phyloP scores from a whole-genome alignment of 2,329 filamentous ascomycete species.

The Neocucurbitaria cava region DNA sequence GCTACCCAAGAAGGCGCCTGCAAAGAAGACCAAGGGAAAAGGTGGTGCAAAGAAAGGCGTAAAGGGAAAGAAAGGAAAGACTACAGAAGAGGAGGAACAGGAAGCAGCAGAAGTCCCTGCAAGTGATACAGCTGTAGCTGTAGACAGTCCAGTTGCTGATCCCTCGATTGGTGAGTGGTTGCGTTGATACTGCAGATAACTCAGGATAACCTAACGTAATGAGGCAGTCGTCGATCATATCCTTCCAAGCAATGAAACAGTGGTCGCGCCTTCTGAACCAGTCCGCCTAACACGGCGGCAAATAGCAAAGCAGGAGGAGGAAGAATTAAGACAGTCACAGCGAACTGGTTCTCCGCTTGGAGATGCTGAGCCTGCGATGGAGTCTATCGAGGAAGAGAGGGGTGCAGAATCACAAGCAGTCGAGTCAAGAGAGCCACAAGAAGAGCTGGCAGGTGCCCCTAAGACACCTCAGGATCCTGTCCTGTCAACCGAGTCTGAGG shows the following conservation, averaged over 20 bases:
- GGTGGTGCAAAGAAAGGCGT: conserved; percentile 40
- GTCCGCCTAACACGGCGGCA: conserved; percentile 45
- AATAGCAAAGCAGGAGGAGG: conserved; percentile 43
- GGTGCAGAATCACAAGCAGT: conserved; percentile 1
- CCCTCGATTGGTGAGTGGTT: conserved; percentile 26
- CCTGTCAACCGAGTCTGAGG: conserved; percentile 1
- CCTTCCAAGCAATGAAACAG: conserved; percentile 27
- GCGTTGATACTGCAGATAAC: background rate
- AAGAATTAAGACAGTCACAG: conserved; percentile 35
- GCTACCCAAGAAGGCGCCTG: conserved; percentile 31
- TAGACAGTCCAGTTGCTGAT: conserved; percentile 23
- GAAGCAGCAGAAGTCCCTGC: conserved; percentile 25
- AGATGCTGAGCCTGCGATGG: conserved; percentile 11
- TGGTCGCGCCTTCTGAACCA: conserved; percentile 34
- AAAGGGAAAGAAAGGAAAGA: conserved; percentile 41
- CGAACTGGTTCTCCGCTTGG: conserved; percentile 11
- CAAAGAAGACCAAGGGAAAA: conserved; percentile 42
- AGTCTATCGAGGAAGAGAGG: conserved; percentile 13
- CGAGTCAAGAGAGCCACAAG: conserved; percentile 1
- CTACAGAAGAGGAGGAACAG: conserved; percentile 30
- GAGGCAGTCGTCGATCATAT: conserved; percentile 26
- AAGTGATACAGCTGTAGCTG: conserved; percentile 29
- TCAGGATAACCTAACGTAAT: conserved; percentile 22
- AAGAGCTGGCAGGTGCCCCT: background rate
- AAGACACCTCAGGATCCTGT: background rate